phyloP scores from a whole-genome alignment of 1,139 yeast genomes.

The Insectozyma bohioensis region DNA sequence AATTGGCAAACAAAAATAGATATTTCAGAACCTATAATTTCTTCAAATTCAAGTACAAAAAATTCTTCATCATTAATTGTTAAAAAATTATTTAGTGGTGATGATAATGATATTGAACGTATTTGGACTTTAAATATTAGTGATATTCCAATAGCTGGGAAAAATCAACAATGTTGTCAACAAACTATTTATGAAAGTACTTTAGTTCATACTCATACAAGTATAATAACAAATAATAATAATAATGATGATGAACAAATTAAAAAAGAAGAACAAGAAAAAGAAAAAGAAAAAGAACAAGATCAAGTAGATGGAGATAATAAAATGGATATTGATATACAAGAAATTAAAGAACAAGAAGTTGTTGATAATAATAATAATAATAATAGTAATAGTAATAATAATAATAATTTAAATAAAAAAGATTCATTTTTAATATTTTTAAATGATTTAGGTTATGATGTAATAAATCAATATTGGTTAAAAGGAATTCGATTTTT shows the following conservation, averaged over 20 bases:
- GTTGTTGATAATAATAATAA: slow-evolving; percentile 2
- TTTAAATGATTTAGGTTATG: slow-evolving; percentile 71
- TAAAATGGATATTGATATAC: slow-evolving; percentile 9
- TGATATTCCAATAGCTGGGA: slow-evolving; percentile 90
- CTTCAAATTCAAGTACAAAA: too few relatives aligned
- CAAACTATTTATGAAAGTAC: slow-evolving; percentile 75
- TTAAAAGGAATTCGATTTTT: slow-evolving; percentile 64
- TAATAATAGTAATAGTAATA: too few relatives aligned
- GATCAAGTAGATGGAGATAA: too few relatives aligned
- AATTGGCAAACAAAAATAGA: slow-evolving; percentile 39
- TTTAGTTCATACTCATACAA: slow-evolving; percentile 46
- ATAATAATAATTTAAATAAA: slow-evolving; percentile 7
- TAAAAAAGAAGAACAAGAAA: too few relatives aligned
- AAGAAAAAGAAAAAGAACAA: too few relatives aligned
- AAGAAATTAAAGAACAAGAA: slow-evolving; percentile 6
- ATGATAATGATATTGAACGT: slow-evolving; percentile 29
- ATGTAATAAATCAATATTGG: slow-evolving; percentile 64
- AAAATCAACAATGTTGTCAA: slow-evolving; percentile 55
- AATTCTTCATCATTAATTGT: slow-evolving; percentile 15
- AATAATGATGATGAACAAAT: slow-evolving; percentile 11
- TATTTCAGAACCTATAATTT: slow-evolving; percentile 26
- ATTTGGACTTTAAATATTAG: slow-evolving; percentile 68
- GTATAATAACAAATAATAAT: background rate
- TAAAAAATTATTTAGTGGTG: slow-evolving; percentile 31
- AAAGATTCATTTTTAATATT: slow-evolving; percentile 47